Base-by-base conservation (phyloP, 2,329 filamentous ascomycete genomes). In the Fusarium marasasianum region DNA sequence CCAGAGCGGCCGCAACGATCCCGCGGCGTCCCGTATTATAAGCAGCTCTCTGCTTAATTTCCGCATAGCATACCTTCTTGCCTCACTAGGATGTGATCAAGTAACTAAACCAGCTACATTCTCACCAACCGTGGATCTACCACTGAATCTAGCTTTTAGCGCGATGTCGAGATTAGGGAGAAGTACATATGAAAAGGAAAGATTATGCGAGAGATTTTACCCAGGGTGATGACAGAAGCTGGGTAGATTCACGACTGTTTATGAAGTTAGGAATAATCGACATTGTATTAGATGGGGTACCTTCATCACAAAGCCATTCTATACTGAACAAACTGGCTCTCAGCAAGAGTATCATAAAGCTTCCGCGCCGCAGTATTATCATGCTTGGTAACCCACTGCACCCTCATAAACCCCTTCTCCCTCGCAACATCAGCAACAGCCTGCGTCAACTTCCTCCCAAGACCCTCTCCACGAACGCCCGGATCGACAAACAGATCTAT, bases 331-430 rank as follows among this genome's bases (percentile, higher is more conserved):
- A 74, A 74, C 1, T 68, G 56, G 3, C 26, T 72, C 15, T 74
- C 71, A 4, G 55, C 72, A 37, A 74, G 12, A 2, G 72, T 74
- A 22, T 74, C 72, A 20, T 74, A 74, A 8, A 74, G 55, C 15
- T 57, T 47, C 2, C 72, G 37, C 1, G 72, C 72, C 11, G 29
- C 38, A 10, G 57, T 20, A 29, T 74, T 74, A 14, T 74, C 72
- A 20, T 72, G 63, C 48, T 72, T 74, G 1, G 72, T 74, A 14
- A 74, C 53, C 72, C 72, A 74, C 26, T 74, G 72, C 18, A 74
- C 33, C 26, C 72, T 58, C n/a, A 63, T 33, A n/a, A 54, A 74
- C 1, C 59, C 72, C 59, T 48, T 64, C 24, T 72, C 47, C 31
- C 57, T 72, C 3, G 43, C 72, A n/a, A 69, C 8, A 7, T 74